Evolutionary conservation across 1,284 basidiomycete genomes (phyloP).

Genomic region (Amylostereum areolatum): DNA sequence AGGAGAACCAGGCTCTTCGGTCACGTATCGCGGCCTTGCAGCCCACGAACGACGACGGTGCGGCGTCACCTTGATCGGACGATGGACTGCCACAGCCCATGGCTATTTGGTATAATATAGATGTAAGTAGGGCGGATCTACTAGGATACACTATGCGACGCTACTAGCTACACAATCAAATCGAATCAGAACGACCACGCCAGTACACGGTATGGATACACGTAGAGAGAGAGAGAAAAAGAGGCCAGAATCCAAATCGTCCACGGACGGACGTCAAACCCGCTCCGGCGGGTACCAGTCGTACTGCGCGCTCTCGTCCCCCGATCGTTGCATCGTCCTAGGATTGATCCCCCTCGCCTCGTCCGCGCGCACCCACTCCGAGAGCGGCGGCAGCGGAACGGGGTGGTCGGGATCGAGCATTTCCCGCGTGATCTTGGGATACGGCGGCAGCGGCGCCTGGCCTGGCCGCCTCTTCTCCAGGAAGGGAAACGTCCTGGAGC

Average conservation of each 20-base stretch:
- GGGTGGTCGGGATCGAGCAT: slow-evolving; percentile 47
- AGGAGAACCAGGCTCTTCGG: slow-evolving; percentile 34
- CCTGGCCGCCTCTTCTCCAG: slow-evolving; percentile 8
- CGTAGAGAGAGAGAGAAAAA: no score
- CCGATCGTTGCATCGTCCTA: neutral
- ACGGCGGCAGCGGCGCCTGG: slow-evolving; percentile 10
- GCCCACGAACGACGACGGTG: slow-evolving; percentile 7
- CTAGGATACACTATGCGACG: no score
- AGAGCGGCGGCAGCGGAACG: slow-evolving; percentile 42
- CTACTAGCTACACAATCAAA: no score
- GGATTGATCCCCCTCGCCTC: neutral
- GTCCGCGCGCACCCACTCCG: slow-evolving; percentile 54
- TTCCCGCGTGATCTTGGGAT: slow-evolving; percentile 32
- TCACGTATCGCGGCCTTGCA: slow-evolving; percentile 22
- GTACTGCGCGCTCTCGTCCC: no score
- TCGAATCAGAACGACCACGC: no score
- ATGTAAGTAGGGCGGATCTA: no score
- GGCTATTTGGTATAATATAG: no score
- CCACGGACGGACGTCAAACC: no score
- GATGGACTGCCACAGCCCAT: no score
- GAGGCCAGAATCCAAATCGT: no score
- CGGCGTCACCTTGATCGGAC: neutral
- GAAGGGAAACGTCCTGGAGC: neutral
- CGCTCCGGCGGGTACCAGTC: no score
- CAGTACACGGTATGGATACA: no score